These are phyloP conservation scores for Podaxis rugospora DNA, from an alignment of 768 basidiomycete genomes.

Conservation along the genomic window DNA sequence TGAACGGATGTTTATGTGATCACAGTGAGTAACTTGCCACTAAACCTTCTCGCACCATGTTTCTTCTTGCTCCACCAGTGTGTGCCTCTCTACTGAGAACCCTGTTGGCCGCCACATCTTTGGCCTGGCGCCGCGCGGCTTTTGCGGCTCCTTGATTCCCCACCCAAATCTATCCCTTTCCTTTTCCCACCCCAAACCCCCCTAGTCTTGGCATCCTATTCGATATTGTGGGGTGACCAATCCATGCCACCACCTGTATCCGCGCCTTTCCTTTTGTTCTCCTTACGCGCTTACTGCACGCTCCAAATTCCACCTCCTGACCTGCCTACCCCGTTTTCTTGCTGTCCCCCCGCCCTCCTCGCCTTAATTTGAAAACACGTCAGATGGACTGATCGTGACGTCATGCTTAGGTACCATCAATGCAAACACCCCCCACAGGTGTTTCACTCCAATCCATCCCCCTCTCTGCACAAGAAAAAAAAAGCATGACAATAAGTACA, in stretches of 20 bases:
- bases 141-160: background rate
- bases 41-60: background rate
- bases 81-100: background rate
- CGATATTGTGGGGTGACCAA: background rate
- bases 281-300: background rate
- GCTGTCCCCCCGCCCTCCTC: background rate
- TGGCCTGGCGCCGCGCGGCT: background rate
- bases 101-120: background rate
- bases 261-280: background rate
- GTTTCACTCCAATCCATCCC: background rate
- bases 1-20: background rate
- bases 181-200: background rate
- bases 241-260: background rate
- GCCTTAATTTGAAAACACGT: background rate
- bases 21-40: background rate
- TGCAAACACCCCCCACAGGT: background rate
- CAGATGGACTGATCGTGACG: background rate
- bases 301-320: background rate
- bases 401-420: background rate
- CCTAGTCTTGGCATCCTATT: background rate
- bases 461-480: background rate
- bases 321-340: background rate
- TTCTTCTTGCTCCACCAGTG: background rate
- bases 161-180: background rate
- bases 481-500: background rate